A percentile compares a stretch with the other conserved stretches of the same genome.
phyloP scores from a whole-genome alignment of 768 basidiomycete genomes.

The Podaxis mareebaensis region DNA sequence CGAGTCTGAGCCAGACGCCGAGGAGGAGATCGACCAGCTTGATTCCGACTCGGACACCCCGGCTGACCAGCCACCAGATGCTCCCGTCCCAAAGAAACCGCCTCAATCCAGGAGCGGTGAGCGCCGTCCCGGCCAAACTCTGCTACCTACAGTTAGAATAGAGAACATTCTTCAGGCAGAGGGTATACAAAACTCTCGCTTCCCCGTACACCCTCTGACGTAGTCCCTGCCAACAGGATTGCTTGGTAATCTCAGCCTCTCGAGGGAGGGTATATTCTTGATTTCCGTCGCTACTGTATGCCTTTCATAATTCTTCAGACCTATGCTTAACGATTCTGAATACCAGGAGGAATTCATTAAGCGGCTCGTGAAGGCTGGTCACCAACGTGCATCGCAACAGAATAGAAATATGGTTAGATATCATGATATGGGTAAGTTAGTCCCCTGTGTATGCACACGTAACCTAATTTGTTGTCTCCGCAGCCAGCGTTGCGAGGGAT shows the following conservation, averaged over 20 bases:
- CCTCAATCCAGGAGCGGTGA: conserved; percentile 28
- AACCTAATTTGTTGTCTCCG: conserved; percentile 15
- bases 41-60: conserved; percentile 54
- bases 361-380: conserved; percentile 67
- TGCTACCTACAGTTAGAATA: conserved; percentile 65
- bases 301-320: conserved; percentile 8
- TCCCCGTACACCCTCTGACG: conserved; percentile 17
- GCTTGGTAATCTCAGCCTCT: conserved; percentile 58
- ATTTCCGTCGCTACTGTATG: conserved; percentile 76
- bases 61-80: conserved; percentile 31
- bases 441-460: not conserved
- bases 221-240: conserved; percentile 29
- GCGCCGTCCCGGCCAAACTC: conserved; percentile 63
- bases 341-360: conserved; percentile 85
- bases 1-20: conserved; percentile 56
- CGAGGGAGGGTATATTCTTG: conserved; percentile 74
- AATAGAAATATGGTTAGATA: conserved; percentile 62
- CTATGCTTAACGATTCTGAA: conserved; percentile 14
- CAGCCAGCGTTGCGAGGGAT: conserved; percentile 60
- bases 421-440: conserved; percentile 69
- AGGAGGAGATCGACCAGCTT: conserved; percentile 68
- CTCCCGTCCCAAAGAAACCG: conserved; percentile 27
- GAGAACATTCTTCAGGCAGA: conserved; percentile 82
- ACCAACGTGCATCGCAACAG: conserved; percentile 61
- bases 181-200: conserved; percentile 41